Conservation (phyloP, 1,284 basidiomycete genomes). For the Volvariella volvacea region DNA sequence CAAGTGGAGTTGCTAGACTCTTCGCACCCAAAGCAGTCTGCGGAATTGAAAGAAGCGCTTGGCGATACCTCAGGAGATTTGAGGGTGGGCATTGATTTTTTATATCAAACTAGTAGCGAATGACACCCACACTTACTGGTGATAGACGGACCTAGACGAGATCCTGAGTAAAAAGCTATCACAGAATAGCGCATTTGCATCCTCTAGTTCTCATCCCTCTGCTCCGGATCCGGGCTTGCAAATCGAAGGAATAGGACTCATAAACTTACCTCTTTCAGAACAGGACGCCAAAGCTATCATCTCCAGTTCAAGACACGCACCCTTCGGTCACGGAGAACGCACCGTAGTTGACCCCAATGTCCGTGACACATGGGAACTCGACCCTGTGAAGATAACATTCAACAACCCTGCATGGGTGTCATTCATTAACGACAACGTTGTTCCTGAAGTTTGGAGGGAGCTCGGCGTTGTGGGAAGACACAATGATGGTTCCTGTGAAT, state of each 20-base stretch:
- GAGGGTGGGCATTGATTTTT: no score
- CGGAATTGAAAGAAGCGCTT: background rate
- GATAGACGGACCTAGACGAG: background rate
- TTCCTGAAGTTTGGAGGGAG: constrained; percentile 23
- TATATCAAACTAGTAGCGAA: background rate
- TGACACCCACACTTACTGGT: background rate
- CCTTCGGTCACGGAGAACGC: constrained; percentile 30
- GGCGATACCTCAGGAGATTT: background rate
- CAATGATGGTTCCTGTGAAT: constrained; percentile 25
- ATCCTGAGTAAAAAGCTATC: background rate
- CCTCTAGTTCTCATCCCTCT: background rate
- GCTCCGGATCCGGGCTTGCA: constrained; percentile 26
- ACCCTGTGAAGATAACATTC: constrained; percentile 23
- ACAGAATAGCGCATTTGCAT: background rate
- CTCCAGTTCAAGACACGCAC: constrained; percentile 23
- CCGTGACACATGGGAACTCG: constrained; percentile 37
- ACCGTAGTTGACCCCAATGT: constrained; percentile 29
- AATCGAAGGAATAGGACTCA: constrained; percentile 19
- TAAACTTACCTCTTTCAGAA: constrained; percentile 31
- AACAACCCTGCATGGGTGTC: constrained; percentile 26
- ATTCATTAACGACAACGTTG: constrained; percentile 20
- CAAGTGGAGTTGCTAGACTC: no score
- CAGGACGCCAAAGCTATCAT: constrained; percentile 30
- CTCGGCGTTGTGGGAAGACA: constrained; percentile 23
- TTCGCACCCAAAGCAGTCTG: no score